Base-by-base conservation (phyloP, 1,139 yeast species). In the Casaregolazyma suthepensis region DNA sequence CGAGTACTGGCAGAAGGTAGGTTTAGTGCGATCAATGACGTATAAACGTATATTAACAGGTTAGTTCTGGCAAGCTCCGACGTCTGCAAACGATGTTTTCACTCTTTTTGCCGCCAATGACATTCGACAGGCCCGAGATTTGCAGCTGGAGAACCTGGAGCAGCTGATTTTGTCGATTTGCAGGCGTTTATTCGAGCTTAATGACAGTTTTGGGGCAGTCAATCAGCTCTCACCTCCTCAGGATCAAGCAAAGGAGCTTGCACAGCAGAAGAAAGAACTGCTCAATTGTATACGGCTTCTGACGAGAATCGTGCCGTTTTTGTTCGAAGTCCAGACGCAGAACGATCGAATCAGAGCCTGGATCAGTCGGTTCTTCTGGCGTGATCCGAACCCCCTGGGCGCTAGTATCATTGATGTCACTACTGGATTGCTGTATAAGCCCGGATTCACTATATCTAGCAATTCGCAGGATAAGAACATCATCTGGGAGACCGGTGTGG, bases 401-500 rank as follows among this genome's bases (percentile, higher is more conserved):
- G 74, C 75, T 1, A 70, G 70, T 29, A 61, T 87, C 22, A 59
- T 83, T 1, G 70, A 71, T 15, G 64, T 77, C 0, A 69, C 81
- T 12, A 71, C 83, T 6, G 75, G 77, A 43, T 67, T 87, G 48
- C 68, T 87, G 38, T 87, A 86, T 64, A 75, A 77, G 50, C 74
- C 77, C 35, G 84, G 81, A 0, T 87, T 86, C 63, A 82, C 94
- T 0, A 65, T 82, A 13, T 70, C 78, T 1, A 66, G 67, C 5
- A 45, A 60, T 12, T 52, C 45, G 35, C 59, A 53, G 22, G 59
- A 43, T 18, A 45, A 58, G 58, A 10, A 55, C 54, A 42, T 49
- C 60, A 64, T 84, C 1, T 87, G 95, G 96, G 94, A 87, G 61
- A 81, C 87, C 0, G 96, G 96, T 1, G 76, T 88, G 44, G 94